Percentiles rank a stretch among this genome's conserved stretches.
phyloP scores from a whole-genome alignment of 2,329 filamentous ascomycete species.

The Fusarium domesticum region DNA sequence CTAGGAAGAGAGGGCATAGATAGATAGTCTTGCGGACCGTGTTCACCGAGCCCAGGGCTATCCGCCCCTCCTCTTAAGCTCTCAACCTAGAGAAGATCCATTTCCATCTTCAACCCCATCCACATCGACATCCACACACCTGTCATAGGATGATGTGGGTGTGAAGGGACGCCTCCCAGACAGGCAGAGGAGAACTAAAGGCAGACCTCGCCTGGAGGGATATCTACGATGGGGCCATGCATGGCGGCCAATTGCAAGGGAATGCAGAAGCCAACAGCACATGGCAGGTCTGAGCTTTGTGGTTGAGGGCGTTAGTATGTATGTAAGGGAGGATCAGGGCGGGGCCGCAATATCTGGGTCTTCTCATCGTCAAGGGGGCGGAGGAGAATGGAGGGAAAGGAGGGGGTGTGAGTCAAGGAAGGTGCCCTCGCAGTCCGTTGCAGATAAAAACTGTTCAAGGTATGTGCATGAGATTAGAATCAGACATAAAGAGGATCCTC shows the following conservation, averaged over 20 bases:
- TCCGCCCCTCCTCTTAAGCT: slow-evolving; percentile 22
- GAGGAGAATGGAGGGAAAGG: neutral
- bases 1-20: slow-evolving; percentile 28
- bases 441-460: slow-evolving; percentile 28
- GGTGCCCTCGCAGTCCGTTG: slow-evolving; percentile 21
- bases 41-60: slow-evolving; percentile 37
- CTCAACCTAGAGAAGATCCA: slow-evolving; percentile 35
- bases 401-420: slow-evolving; percentile 22
- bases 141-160: slow-evolving; percentile 22
- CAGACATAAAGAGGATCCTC: slow-evolving; percentile 33
- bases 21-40: slow-evolving; percentile 31
- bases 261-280: slow-evolving; percentile 31
- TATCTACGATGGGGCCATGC: slow-evolving; percentile 23
- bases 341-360: slow-evolving; percentile 26
- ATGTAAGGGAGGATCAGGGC: slow-evolving; percentile 37
- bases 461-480: slow-evolving; percentile 43
- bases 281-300: slow-evolving; percentile 36
- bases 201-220: slow-evolving; percentile 29
- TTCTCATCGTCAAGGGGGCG: slow-evolving; percentile 27
- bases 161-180: slow-evolving; percentile 23
- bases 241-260: slow-evolving; percentile 30
- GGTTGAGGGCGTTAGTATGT: slow-evolving; percentile 34
- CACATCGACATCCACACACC: slow-evolving; percentile 8
- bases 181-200: slow-evolving; percentile 24
- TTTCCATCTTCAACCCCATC: slow-evolving; percentile 26